Percentiles rank a stretch among this genome's conserved stretches.
Evolutionary conservation across 225 moss, liverwort and hornwort species (phyloP).

Genomic region (Bryoerythrophyllum caledonicum): DNA sequence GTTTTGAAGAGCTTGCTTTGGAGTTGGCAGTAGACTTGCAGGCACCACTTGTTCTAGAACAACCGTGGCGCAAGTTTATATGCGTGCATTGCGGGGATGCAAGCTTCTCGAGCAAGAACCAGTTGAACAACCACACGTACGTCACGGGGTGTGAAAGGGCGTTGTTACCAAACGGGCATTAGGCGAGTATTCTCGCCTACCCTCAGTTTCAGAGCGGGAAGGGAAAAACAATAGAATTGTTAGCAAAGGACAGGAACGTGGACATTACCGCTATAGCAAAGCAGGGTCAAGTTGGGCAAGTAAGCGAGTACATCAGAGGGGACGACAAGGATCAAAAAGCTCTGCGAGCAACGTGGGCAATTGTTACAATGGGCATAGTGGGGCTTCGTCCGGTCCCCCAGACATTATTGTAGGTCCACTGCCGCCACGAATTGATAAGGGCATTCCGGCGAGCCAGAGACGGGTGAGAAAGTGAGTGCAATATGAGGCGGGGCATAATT

Average conservation of each 20-base stretch:
- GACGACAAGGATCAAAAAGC: not conserved
- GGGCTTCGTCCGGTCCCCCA: not conserved
- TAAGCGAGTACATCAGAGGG: not conserved
- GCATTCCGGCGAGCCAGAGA: not conserved
- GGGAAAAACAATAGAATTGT: not conserved
- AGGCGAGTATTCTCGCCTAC: not conserved
- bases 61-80: not conserved
- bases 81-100: not conserved
- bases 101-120: not conserved
- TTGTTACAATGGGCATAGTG: not conserved
- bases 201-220: not conserved
- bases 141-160: not conserved
- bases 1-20: not conserved
- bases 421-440: not conserved
- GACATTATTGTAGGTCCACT: not conserved
- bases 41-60: not conserved
- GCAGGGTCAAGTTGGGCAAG: not conserved
- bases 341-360: not conserved
- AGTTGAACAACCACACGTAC: not conserved
- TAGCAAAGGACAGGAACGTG: not conserved
- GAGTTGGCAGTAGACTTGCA: not conserved
- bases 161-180: not conserved
- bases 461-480: not conserved
- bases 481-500: too few relatives aligned
- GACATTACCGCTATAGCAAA: not conserved